Conservation (phyloP, 495 filamentous ascomycete genomes). For the Podospora pseudocomata region DNA sequence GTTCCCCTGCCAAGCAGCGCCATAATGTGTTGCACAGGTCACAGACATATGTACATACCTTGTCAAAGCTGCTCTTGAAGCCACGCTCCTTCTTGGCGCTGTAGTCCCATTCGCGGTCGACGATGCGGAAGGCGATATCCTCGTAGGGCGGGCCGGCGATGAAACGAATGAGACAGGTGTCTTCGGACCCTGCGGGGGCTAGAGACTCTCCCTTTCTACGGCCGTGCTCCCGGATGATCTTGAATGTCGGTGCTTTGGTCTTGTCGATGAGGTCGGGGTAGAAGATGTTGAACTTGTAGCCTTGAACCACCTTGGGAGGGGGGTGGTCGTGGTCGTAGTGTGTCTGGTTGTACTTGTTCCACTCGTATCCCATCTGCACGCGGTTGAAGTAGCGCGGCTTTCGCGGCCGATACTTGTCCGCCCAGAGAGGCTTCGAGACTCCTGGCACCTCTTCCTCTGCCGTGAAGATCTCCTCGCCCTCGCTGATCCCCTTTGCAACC, state of each 20-base stretch:
- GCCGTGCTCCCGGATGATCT: conserved; percentile 88
- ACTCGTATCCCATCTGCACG: conserved; percentile 98
- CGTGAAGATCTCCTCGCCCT: conserved; percentile 95
- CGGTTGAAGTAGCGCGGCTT: conserved; percentile 98
- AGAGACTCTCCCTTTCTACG: conserved; percentile 86
- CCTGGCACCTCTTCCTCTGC: conserved; percentile 78
- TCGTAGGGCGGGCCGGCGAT: conserved; percentile 95
- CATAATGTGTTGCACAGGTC: background rate
- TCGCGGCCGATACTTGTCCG: conserved; percentile 81
- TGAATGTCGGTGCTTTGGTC: conserved; percentile 87
- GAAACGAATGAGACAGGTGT: conserved; percentile 95
- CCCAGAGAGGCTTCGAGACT: conserved; percentile 69
- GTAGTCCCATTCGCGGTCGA: conserved; percentile 99
- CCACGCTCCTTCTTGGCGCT: conserved; percentile 92
- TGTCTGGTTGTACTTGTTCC: conserved; percentile 99
- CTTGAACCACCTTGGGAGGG: conserved; percentile 95
- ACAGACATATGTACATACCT: conserved; percentile 55
- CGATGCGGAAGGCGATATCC: conserved; percentile 95
- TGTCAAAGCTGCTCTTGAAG: conserved; percentile 96
- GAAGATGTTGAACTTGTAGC: conserved; percentile 99
- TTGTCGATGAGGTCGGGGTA: conserved; percentile 99
- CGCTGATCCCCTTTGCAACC: conserved; percentile 83
- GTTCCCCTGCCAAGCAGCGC: background rate
- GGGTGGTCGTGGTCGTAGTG: conserved; percentile 99
- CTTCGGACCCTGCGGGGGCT: conserved; percentile 93